Conservation (phyloP, 345 rosid genomes). For the Sisymbrium altissimum region DNA sequence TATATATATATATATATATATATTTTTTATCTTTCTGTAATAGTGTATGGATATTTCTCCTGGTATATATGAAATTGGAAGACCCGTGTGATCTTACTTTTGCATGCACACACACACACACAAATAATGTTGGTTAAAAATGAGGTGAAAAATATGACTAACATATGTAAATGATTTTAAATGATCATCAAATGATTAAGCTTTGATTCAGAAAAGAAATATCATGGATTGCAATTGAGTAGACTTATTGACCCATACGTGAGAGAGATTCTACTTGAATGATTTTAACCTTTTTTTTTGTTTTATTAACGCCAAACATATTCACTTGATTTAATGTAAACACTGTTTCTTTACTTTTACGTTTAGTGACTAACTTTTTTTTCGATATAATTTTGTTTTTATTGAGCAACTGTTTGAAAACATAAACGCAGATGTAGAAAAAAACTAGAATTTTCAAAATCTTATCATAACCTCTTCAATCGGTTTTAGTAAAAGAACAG, state of each 20-base stretch:
- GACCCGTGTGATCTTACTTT: slow-evolving; percentile 8
- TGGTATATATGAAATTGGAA: slow-evolving; percentile 14
- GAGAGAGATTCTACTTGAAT: background rate
- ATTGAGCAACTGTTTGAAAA: background rate
- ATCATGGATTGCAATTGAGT: slow-evolving; percentile 19
- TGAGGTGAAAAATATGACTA: background rate
- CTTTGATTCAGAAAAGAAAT: slow-evolving; percentile 19
- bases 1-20: background rate
- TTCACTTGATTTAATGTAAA: background rate
- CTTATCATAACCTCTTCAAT: background rate
- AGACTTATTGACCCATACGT: slow-evolving; percentile 25
- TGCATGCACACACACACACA: slow-evolving; percentile 5
- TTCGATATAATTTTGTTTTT: too few relatives aligned
- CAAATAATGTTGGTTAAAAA: background rate
- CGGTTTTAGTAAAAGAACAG: background rate
- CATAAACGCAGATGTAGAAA: background rate
- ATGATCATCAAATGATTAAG: slow-evolving; percentile 28
- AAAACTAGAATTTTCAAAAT: background rate
- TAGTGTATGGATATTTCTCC: slow-evolving; percentile 9
- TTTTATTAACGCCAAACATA: background rate
- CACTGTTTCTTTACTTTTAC: background rate
- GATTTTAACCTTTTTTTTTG: background rate
- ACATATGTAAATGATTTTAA: background rate
- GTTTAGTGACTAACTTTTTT: background rate
- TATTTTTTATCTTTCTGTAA: background rate